These are phyloP conservation scores for Papilionanthe hybrid DNA, from an alignment of 116 monocot genomes.

Conservation along the genomic window DNA sequence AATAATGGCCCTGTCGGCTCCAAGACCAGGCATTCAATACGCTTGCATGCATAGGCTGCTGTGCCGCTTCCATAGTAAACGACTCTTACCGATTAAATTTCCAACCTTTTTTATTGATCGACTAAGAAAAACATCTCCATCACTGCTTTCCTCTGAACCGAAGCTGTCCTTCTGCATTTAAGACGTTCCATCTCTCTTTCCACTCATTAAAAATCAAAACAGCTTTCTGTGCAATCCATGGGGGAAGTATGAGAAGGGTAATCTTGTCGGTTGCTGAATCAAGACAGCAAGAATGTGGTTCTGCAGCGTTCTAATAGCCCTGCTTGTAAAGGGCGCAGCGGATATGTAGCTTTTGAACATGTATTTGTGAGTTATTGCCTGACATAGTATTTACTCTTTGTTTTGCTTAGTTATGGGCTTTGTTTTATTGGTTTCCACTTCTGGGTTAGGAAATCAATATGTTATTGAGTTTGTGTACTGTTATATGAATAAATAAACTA, in stretches of 20 bases:
- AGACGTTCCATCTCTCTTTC: neutral
- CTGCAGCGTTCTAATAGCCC: neutral
- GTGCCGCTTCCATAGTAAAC: neutral
- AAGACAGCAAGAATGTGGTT: conserved; percentile 3
- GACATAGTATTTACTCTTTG: too few relatives aligned
- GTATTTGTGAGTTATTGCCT: too few relatives aligned
- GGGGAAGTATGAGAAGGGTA: neutral
- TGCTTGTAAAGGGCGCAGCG: too few relatives aligned
- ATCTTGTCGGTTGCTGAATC: neutral
- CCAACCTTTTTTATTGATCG: too few relatives aligned
- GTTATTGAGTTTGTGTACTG: too few relatives aligned
- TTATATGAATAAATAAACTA: too few relatives aligned
- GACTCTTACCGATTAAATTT: neutral
- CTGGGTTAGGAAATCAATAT: too few relatives aligned
- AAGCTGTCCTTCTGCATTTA: neutral
- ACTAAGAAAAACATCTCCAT: too few relatives aligned
- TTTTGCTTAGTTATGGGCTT: too few relatives aligned
- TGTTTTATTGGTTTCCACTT: too few relatives aligned
- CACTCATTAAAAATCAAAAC: neutral
- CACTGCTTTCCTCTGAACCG: neutral
- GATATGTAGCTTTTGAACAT: too few relatives aligned
- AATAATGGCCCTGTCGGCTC: conserved; percentile 1
- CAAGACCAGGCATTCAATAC: neutral
- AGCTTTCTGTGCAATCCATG: neutral
- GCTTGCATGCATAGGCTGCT: neutral